Evolutionary conservation across 768 basidiomycete genomes (phyloP).

Genomic region (Mycena amicta): DNA sequence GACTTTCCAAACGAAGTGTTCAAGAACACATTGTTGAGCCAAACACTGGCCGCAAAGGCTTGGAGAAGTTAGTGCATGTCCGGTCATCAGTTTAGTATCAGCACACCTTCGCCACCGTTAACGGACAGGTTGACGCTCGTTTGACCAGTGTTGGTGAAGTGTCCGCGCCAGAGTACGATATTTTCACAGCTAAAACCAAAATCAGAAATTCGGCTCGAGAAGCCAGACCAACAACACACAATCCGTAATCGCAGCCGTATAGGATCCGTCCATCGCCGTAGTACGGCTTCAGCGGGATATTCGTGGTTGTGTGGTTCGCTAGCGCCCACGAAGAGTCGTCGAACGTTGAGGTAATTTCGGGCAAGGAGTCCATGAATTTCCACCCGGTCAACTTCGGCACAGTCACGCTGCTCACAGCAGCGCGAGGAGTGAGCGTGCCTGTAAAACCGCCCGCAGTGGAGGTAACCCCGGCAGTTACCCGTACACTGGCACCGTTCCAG

Average conservation of each 20-base stretch:
- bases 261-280: constrained; percentile 77
- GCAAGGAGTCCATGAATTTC: constrained; percentile 76
- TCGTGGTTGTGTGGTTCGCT: constrained; percentile 72
- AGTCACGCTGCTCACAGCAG: constrained; percentile 33
- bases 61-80: no score
- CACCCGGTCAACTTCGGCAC: constrained; percentile 60
- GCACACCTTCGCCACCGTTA: constrained; percentile 75
- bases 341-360: constrained; percentile 61
- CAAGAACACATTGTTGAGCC: constrained; percentile 76
- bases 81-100: no score
- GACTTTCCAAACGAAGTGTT: constrained; percentile 77
- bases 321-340: constrained; percentile 65
- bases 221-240: constrained; percentile 45
- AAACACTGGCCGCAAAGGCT: constrained; percentile 84
- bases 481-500: constrained; percentile 69
- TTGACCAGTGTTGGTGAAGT: constrained; percentile 70
- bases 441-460: constrained; percentile 48
- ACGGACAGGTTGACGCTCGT: constrained; percentile 74
- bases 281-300: constrained; percentile 66
- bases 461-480: constrained; percentile 31
- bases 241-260: constrained; percentile 89
- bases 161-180: constrained; percentile 78
- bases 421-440: constrained; percentile 41
- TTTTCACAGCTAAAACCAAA: constrained; percentile 78
- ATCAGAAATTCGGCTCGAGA: constrained; percentile 11